Base-by-base conservation (phyloP, 2,329 filamentous ascomycete genomes). In the Neoscytalidium dimidiatum region DNA sequence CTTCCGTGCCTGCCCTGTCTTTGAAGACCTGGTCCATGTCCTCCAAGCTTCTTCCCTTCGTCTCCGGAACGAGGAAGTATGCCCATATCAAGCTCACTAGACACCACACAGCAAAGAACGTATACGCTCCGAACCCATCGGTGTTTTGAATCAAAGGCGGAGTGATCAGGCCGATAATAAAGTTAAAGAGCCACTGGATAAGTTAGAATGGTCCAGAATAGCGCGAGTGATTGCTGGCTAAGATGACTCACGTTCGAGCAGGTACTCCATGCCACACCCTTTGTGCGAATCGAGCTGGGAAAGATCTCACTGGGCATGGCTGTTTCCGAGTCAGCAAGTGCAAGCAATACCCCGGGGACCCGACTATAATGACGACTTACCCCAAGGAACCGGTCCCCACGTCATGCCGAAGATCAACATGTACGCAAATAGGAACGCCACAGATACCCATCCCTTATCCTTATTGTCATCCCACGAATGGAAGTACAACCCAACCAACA, bases 231-330 rank as follows among this genome's bases (percentile, higher is more conserved):
- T n/a, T n/a, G n/a, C n/a, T n/a, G n/a, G n/a, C 31, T 5, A 33
- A 6, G 31, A 33, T 5, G 31, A 11, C 31, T 6, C 31, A 33
- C 31, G 75, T 87, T 88, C 4, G 83, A 83, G 64, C 83, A 86
- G 0, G 87, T 89, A 0, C 85, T 86, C 2, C 90, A 78, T 1
- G 87, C 87, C 0, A 89, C 86, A 33, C 89, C 89, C 72, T 90
- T 91, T 3, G 88, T 86, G 6, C 87, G 80, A 0, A 85, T 77
- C 0, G 81, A 82, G 1, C 82, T 83, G 0, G 86, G 86, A 48
- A 90, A 90, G 19, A 91, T 86, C 67, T 92, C 86, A 33, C 82
- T 80, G 0, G 75, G 74, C 73, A 83, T 74, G 3, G 77, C 80
- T 82, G n/a, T 46, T 23, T 23, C 3, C n/a, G 3, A 21, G 43